phyloP scores from a whole-genome alignment of 805 yeast species.

The Starmerella asiatica region DNA sequence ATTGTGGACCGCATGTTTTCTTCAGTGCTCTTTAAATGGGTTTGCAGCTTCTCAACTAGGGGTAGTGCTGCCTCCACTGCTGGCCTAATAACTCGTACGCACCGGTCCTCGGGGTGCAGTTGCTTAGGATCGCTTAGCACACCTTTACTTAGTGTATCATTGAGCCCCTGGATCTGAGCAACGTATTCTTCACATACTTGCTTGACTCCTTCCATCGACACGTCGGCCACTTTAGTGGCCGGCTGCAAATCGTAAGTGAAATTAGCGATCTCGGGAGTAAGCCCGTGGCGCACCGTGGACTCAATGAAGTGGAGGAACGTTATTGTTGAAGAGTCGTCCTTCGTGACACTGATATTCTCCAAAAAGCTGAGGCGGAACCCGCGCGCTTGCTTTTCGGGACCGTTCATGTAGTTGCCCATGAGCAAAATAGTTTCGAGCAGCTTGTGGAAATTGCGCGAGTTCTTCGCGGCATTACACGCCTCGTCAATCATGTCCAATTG shows the following conservation, averaged over 20 bases:
- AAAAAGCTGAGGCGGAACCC: slow-evolving; percentile 88
- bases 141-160: slow-evolving; percentile 64
- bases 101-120: slow-evolving; percentile 75
- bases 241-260: slow-evolving; percentile 64
- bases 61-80: slow-evolving; percentile 63
- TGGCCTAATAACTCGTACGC: slow-evolving; percentile 46
- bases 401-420: slow-evolving; percentile 96
- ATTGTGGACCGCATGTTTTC: slow-evolving; percentile 57
- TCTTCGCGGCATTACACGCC: slow-evolving; percentile 53
- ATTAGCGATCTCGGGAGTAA: slow-evolving; percentile 54
- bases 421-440: slow-evolving; percentile 74
- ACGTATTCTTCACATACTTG: slow-evolving; percentile 56
- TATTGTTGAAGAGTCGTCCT: slow-evolving; percentile 75
- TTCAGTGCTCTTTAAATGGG: slow-evolving; percentile 49
- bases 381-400: slow-evolving; percentile 74
- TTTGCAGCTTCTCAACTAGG: slow-evolving; percentile 50
- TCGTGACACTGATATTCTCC: slow-evolving; percentile 77
- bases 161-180: slow-evolving; percentile 52
- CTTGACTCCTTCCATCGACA: slow-evolving; percentile 70
- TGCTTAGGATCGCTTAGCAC: slow-evolving; percentile 63
- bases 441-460: slow-evolving; percentile 52
- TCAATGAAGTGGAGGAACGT: slow-evolving; percentile 89
- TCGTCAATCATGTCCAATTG: slow-evolving; percentile 60
- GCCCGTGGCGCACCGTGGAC: slow-evolving; percentile 65
- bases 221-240: slow-evolving; percentile 47